phyloP scores from a whole-genome alignment of 345 rosid species.

The Eucalyptus erythrocorys region DNA sequence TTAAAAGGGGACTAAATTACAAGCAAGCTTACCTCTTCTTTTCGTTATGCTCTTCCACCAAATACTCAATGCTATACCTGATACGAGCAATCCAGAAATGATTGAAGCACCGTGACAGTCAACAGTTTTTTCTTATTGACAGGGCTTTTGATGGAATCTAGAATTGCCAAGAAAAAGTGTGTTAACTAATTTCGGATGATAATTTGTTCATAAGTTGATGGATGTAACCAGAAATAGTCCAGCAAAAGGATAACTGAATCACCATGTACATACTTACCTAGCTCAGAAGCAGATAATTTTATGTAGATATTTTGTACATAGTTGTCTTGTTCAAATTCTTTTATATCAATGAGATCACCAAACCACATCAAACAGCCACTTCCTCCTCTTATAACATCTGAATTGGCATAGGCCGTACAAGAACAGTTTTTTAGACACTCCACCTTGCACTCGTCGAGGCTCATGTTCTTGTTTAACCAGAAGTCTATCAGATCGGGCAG shows the following conservation, averaged over 20 bases:
- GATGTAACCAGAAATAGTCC: not conserved
- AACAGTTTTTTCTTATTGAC: no score
- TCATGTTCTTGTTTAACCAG: conserved; percentile 3
- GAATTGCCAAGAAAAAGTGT: not conserved
- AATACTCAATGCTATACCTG: no score
- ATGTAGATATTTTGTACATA: not conserved
- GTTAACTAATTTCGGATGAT: not conserved
- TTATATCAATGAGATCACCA: not conserved
- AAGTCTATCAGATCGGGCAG: conserved; percentile 7
- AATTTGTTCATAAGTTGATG: not conserved
- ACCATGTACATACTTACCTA: not conserved
- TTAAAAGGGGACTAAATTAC: no score
- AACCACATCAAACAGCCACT: conserved; percentile 20
- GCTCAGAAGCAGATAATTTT: not conserved
- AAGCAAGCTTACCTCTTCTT: no score
- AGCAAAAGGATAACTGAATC: not conserved
- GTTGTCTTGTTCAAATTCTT: not conserved
- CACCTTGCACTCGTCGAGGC: not conserved
- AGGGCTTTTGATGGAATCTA: no score
- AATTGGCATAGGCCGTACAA: conserved; percentile 16
- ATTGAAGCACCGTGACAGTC: no score
- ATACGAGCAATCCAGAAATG: no score
- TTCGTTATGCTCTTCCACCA: no score
- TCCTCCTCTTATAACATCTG: conserved; percentile 7
- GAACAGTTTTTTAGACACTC: conserved; percentile 14